Evolutionary conservation across 2,329 filamentous ascomycete genomes (phyloP).

Genomic region (Arthrobotrys pseudoclavata): DNA sequence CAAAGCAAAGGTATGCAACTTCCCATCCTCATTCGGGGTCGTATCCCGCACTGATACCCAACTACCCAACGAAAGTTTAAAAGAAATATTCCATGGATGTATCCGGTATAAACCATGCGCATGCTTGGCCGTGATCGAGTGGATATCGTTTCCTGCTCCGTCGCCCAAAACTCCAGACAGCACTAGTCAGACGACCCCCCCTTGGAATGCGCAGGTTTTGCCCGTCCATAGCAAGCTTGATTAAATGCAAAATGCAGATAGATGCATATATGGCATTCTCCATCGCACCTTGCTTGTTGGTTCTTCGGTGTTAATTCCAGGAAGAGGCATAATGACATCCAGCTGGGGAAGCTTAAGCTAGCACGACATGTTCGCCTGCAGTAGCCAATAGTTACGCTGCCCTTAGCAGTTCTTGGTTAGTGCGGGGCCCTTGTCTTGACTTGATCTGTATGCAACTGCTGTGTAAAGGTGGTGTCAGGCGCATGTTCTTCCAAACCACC

Average conservation of each 20-base stretch:
- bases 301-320: background rate
- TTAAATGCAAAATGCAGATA: constrained; percentile 8
- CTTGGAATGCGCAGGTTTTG: background rate
- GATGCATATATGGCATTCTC: background rate
- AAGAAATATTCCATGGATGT: background rate
- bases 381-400: constrained; percentile 9
- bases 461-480: constrained; percentile 28
- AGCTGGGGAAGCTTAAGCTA: background rate
- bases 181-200: constrained; percentile 10
- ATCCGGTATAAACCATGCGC: background rate
- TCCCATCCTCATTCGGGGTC: constrained; percentile 10
- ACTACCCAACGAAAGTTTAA: background rate
- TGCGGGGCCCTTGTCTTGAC: constrained; percentile 9
- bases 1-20: background rate
- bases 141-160: constrained; percentile 23
- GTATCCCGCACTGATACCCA: constrained; percentile 7
- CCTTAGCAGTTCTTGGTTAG: constrained; percentile 16
- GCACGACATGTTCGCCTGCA: constrained; percentile 19
- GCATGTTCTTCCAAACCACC: constrained; percentile 10
- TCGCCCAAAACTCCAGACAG: constrained; percentile 1
- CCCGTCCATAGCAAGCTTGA: background rate
- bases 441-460: background rate
- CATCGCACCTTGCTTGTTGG: background rate
- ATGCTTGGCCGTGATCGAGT: background rate
- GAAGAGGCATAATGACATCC: constrained; percentile 10